These are phyloP conservation scores for Skeletonema grethae DNA, from an alignment of 108 stramenopile species.

Conservation along the genomic window DNA sequence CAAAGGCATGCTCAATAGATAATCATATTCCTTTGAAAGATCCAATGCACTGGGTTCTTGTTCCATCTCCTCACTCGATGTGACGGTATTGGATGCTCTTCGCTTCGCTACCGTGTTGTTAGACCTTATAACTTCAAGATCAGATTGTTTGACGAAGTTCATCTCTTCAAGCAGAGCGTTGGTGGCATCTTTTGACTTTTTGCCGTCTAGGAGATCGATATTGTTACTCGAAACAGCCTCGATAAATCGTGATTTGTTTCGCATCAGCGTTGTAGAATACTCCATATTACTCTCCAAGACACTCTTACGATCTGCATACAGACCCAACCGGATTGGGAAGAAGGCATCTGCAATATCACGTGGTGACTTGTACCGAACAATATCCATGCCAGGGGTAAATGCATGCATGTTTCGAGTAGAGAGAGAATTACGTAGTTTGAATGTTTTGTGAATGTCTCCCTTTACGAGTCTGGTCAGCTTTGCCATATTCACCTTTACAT, in stretches of 20 bases:
- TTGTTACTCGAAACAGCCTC: constrained; percentile 65
- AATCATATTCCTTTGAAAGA: constrained; percentile 68
- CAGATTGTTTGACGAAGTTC: constrained; percentile 55
- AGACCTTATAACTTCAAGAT: constrained; percentile 59
- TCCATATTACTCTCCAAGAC: constrained; percentile 71
- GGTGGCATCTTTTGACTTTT: constrained; percentile 73
- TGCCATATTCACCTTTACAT: constrained; percentile 55
- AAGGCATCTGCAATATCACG: constrained; percentile 76
- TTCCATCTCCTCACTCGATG: constrained; percentile 6
- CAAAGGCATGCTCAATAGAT: constrained; percentile 84
- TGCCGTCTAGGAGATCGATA: constrained; percentile 70
- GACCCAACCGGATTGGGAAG: constrained; percentile 72
- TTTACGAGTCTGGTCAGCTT: constrained; percentile 55
- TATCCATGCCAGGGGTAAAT: constrained; percentile 63
- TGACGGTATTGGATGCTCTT: background rate
- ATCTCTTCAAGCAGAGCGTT: constrained; percentile 59
- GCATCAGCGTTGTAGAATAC: constrained; percentile 54
- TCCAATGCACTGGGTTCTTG: constrained; percentile 14
- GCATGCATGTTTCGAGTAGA: constrained; percentile 92
- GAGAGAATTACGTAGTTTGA: constrained; percentile 67
- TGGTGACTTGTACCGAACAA: constrained; percentile 68
- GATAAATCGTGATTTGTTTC: constrained; percentile 86
- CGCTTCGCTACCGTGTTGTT: constrained; percentile 50
- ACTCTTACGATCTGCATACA: constrained; percentile 82
- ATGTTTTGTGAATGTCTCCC: constrained; percentile 58